Evolutionary conservation across 2,329 filamentous ascomycete genomes (phyloP), one percentile per base, ranked within the genome.

Genomic region (Paecilomyces variotii): DNA sequence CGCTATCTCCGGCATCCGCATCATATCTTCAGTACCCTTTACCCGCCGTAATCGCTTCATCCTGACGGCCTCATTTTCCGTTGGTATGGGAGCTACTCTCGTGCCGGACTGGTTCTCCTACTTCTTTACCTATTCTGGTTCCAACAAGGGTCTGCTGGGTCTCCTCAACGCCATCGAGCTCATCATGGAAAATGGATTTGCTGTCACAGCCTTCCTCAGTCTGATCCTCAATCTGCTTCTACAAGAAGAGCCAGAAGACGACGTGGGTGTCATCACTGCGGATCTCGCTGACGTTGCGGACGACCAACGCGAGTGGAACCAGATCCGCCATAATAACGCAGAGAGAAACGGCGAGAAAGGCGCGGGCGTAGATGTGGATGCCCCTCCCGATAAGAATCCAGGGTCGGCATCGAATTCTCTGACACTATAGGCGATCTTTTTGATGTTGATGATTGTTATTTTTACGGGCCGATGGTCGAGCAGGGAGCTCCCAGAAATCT

Each of bases 211-310:
- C 0, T 82, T 91, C 26, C 70, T 92, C 49, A 85, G 85, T 55
- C 80, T 94, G 68, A 72, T 89, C 25, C 78, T 96, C 55, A 96
- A 96, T 70, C 72, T 94, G 55, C 64, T 84, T 0, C 75, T 96
- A 14, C 84, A 86, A 0, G 87, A 90, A 67, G 91, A 96, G 74
- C 76, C 87, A n/a, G 89, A 90, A 65, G 87, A 89, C 51, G 79
- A 80, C 30, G 77, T 78, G 55, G 59, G 65, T 6, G 55, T 70
- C 35, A 45, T 69, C 54, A 64, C 67, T 19, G 66, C 64, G 6
- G 63, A 67, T 34, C 62, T 60, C 1, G 63, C 64, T 10, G 66
- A 67, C 56, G 62, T 34, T 7, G 62, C 55, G 2, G 60, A 56
- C 35, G 62, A 64, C 55, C 49, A 28, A 39, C 58, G 60, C 45